Base-by-base conservation (phyloP, 2,329 filamentous ascomycete genomes). In the Lasiodiplodia theobromae region DNA sequence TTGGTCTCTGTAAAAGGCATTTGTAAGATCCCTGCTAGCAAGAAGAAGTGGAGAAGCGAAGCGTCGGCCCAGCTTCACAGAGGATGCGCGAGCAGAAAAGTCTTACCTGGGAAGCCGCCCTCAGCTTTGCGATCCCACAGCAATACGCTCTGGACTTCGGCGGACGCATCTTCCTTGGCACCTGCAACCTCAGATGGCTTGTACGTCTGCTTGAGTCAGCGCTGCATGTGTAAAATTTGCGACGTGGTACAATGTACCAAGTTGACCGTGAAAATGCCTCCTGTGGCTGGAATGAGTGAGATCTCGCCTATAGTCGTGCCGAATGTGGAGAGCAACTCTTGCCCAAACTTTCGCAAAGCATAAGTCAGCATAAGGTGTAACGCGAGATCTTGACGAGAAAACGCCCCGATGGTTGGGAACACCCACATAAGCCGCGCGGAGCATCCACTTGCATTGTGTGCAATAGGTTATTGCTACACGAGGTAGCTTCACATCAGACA, bases 291-390 rank as follows among this genome's bases (percentile, higher is more conserved):
- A 72, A 96, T 88, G 8, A 99, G 86, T 18, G 95, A 89, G 11
- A 98, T 91, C 79, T 98, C 95, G 70, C 94, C 94, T 2, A 98
- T 87, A 54, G 88, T 85, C 1, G 89, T 92, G 67, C 88, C 88
- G 82, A 99, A 99, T 0, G 95, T 99, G 1, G 93, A 97, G 47
- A 99, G 89, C 54, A 99, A 89, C 80, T 98, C 96, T 85, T 98
- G 96, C 60, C 91, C 95, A 79, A 92, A 97, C 92, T 97, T 73
- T 44, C 2, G 16, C 4, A n/a, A 31, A n/a, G 25, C 10, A 11
- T n/a, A 52, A 34, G 31, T 64, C 31, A 64, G 37, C 14, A 18
- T 25, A 6, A 52, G 23, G 28, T 11, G 47, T 28, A 38, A n/a
- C 14, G 25, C 31, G 40, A 21, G 38, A 28, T n/a, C 18, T 52